phyloP scores from a whole-genome alignment of 2,329 filamentous ascomycete genomes.

The Hortaea sp. region DNA sequence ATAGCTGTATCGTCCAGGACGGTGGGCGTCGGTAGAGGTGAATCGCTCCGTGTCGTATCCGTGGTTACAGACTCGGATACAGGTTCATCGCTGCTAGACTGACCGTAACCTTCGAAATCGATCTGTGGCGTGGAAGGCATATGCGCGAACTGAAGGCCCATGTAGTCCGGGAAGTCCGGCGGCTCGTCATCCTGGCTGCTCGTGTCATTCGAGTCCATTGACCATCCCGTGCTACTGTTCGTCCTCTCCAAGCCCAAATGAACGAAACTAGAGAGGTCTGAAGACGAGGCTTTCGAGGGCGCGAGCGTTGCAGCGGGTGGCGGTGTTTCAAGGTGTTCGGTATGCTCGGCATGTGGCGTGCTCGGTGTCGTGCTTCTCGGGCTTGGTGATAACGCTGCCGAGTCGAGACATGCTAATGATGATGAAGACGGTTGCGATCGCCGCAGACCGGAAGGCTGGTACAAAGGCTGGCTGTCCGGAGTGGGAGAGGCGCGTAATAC shows the following conservation, averaged over 20 bases:
- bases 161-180: constrained; percentile 7
- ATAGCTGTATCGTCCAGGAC: constrained; percentile 74
- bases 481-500: constrained; percentile 30
- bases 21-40: constrained; percentile 46
- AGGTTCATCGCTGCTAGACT: constrained; percentile 7
- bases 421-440: constrained; percentile 33
- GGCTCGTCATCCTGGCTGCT: constrained; percentile 1
- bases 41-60: constrained; percentile 48
- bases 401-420: constrained; percentile 31
- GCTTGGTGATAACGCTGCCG: constrained; percentile 16
- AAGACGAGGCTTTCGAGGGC: not conserved
- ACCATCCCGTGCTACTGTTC: not conserved
- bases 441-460: constrained; percentile 30
- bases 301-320: not conserved
- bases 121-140: not conserved
- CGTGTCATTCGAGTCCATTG: not conserved
- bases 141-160: constrained; percentile 3
- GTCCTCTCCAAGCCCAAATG: not conserved
- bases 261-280: not conserved
- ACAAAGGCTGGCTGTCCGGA: constrained; percentile 34
- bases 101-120: not conserved
- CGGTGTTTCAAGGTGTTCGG: not conserved
- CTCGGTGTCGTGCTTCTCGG: constrained; percentile 4
- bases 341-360: constrained; percentile 2
- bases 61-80: constrained; percentile 30